A percentile compares a stretch with the other conserved stretches of the same genome.
These are phyloP conservation scores for Termitomyces sp. DNA, from an alignment of 768 basidiomycete genomes.

Conservation along the genomic window DNA sequence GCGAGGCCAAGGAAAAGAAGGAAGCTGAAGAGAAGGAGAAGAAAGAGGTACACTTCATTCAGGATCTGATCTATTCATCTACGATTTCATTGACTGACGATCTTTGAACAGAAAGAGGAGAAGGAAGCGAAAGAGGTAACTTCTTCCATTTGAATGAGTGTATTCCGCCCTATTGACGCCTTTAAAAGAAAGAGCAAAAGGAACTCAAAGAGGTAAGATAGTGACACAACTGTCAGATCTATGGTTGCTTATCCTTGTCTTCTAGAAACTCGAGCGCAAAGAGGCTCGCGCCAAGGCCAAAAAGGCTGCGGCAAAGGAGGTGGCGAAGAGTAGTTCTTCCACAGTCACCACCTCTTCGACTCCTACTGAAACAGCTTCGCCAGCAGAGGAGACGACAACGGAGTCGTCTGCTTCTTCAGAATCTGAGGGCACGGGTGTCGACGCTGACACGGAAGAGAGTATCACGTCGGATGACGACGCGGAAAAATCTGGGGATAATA, in stretches of 20 bases:
- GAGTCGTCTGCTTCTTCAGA: constrained; percentile 38
- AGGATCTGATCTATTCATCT: background rate
- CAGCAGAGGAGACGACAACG: constrained; percentile 14
- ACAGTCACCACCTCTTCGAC: constrained; percentile 24
- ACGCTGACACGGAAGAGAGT: constrained; percentile 76
- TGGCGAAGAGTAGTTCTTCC: constrained; percentile 36
- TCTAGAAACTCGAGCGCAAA: constrained; percentile 52
- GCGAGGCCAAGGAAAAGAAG: constrained; percentile 77
- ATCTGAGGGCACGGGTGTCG: constrained; percentile 59
- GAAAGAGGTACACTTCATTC: constrained; percentile 34
- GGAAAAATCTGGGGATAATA: constrained; percentile 36
- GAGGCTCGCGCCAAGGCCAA: constrained; percentile 54
- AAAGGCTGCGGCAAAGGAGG: constrained; percentile 24
- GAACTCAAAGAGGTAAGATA: constrained; percentile 50
- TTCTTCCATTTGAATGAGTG: background rate
- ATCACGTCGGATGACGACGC: constrained; percentile 72
- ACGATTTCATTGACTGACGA: background rate
- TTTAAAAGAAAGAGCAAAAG: constrained; percentile 46
- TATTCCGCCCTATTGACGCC: constrained; percentile 4
- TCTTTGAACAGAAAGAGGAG: constrained; percentile 31
- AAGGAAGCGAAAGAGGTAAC: constrained; percentile 45
- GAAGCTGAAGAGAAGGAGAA: constrained; percentile 65
- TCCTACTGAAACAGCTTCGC: constrained; percentile 32
- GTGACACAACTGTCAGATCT: background rate
- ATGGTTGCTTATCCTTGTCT: background rate